Base-by-base conservation (phyloP, 2,329 filamentous ascomycete species). In the Calonectria pteridis region DNA sequence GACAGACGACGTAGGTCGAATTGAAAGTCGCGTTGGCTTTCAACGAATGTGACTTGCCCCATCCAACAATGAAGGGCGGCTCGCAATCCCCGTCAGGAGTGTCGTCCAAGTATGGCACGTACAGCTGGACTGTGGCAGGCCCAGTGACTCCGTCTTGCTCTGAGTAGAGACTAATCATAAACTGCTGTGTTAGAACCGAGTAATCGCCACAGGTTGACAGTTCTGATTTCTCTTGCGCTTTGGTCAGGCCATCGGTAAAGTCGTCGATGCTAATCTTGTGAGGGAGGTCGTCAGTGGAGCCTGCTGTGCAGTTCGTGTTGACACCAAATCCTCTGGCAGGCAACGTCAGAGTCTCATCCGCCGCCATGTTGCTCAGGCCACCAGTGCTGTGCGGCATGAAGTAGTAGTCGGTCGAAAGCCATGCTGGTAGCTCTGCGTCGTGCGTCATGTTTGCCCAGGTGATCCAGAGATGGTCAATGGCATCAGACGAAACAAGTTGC, bases 61-160 rank as follows among this genome's bases (percentile, higher is more conserved):
- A 46, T 4, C n/a, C 43, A 20, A 46, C 43, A 46, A 46, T 14
- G 43, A 46, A 46, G 11, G 43, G 43, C n/a, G 43, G 43, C 20
- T 46, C n/a, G 43, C 43, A 46, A 10, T 46, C 43, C 3, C 10
- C 43, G 11, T 46, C 43, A 4, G 43, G 10, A 20, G 43, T 46
- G 0, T 1, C 1, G 2, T 13, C 7, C 4, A 46, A 23, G 13
- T 23, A 23, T 11, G 43, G 43, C 0, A 46, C 3, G n/a, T 46
- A 46, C n/a, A 46, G 1, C n/a, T 46, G 43, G 4, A 23, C 10
- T 11, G 43, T n/a, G 13, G 43, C 11, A 46, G 43, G 43, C n/a
- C 43, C 43, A 46, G 43, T 46, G n/a, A n/a, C 9, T 3, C 3
- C 10, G 3, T 11, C 4, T 3, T 4, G 10, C 4, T 10, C 9